A percentile compares a stretch with the other conserved stretches of the same genome.
Conservation (phyloP, 257 asterid species). For the Solanum rostratum region DNA sequence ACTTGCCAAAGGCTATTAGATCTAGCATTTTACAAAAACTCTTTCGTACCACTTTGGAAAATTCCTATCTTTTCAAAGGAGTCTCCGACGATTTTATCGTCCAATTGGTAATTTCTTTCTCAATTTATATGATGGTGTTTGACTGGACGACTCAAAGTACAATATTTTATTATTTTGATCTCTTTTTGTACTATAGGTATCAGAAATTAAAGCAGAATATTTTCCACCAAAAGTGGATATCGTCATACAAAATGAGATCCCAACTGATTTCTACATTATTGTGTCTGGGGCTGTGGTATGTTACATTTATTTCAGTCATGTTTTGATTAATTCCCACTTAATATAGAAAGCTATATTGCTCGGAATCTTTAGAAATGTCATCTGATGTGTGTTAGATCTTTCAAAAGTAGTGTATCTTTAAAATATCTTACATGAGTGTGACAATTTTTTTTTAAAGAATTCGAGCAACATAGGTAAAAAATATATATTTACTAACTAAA, state of each 20-base stretch:
- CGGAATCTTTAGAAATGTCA: background rate
- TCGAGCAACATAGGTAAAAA: background rate
- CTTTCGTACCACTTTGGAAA: conserved; percentile 50
- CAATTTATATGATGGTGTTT: background rate
- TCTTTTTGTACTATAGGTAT: conserved; percentile 34
- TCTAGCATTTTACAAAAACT: conserved; percentile 88
- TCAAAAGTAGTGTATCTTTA: background rate
- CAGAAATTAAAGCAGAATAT: conserved; percentile 91
- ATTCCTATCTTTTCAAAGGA: conserved; percentile 69
- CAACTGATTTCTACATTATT: conserved; percentile 86
- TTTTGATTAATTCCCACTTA: background rate
- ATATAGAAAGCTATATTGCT: background rate
- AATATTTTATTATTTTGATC: background rate
- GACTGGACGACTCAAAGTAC: background rate
- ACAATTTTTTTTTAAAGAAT: background rate
- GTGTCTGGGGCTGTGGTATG: conserved; percentile 92
- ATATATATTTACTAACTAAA: background rate
- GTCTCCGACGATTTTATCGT: conserved; percentile 66
- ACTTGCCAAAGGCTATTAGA: conserved; percentile 85
- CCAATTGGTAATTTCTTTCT: conserved; percentile 54
- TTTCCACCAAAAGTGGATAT: conserved; percentile 92
- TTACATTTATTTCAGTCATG: background rate
- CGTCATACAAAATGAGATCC: conserved; percentile 71
- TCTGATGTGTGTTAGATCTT: rapidly evolving
- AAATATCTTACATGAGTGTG: background rate